phyloP scores from a whole-genome alignment of 495 filamentous ascomycete genomes.

The Hypomontagnella monticulosa region DNA sequence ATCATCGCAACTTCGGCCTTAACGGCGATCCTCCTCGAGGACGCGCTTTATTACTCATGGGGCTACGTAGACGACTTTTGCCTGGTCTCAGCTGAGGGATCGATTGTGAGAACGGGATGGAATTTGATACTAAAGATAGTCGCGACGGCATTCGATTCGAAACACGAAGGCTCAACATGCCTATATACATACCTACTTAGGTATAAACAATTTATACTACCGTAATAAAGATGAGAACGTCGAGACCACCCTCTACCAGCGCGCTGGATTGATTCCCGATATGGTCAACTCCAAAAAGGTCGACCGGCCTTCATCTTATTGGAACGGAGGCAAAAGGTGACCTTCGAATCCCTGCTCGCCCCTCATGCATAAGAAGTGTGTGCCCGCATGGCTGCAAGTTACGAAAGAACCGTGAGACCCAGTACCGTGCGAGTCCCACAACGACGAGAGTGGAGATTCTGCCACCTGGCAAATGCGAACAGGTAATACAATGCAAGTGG shows the following conservation, averaged over 20 bases:
- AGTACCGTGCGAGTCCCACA: constrained; percentile 32
- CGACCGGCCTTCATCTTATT: constrained; percentile 42
- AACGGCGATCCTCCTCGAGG: constrained; percentile 26
- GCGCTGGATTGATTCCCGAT: constrained; percentile 43
- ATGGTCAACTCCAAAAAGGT: constrained; percentile 45
- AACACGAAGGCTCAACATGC: constrained; percentile 21
- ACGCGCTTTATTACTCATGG: constrained; percentile 11
- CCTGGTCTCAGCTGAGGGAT: constrained; percentile 2
- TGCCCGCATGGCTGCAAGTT: constrained; percentile 36
- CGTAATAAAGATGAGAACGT: constrained; percentile 38
- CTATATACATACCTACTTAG: constrained; percentile 12
- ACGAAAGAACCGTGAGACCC: constrained; percentile 32
- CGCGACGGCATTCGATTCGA: constrained; percentile 14
- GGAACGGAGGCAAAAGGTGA: constrained; percentile 40
- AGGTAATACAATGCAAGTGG: neutral
- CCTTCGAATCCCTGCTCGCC: constrained; percentile 30
- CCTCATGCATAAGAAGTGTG: constrained; percentile 35
- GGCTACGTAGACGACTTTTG: constrained; percentile 8
- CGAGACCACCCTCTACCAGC: constrained; percentile 39
- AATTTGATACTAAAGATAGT: constrained; percentile 36
- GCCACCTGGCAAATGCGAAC: constrained; percentile 35
- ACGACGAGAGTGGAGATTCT: constrained; percentile 18
- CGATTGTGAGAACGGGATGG: constrained; percentile 12
- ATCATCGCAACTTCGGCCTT: constrained; percentile 25
- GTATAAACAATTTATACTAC: neutral